Percentiles rank a stretch among this genome's conserved stretches.
These are phyloP conservation scores for Chaetomium sp. DNA, from an alignment of 2,329 filamentous ascomycete genomes.

Conservation along the genomic window DNA sequence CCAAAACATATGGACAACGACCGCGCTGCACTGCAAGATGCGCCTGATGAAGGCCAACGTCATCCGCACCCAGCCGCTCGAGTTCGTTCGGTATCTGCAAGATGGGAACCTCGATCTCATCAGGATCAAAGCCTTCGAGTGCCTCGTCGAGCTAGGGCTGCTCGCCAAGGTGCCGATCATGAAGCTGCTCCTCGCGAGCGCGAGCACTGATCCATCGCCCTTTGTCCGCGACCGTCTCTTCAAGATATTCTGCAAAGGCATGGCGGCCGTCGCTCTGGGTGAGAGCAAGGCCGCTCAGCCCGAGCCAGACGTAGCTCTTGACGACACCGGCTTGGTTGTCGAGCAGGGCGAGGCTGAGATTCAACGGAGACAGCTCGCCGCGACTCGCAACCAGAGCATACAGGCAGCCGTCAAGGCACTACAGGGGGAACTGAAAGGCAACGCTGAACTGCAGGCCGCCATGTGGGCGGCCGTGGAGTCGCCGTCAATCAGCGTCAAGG, in stretches of 20 bases:
- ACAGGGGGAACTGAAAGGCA: slow-evolving; percentile 50
- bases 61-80: slow-evolving; percentile 55
- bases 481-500: slow-evolving; percentile 48
- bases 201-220: slow-evolving; percentile 65
- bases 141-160: slow-evolving; percentile 64
- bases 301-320: slow-evolving; percentile 32
- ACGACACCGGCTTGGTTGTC: slow-evolving; percentile 50
- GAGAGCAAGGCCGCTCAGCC: slow-evolving; percentile 48
- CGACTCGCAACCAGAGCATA: slow-evolving; percentile 53
- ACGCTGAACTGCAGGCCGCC: slow-evolving; percentile 48
- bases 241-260: slow-evolving; percentile 59
- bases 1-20: slow-evolving; percentile 67
- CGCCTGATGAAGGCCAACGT: slow-evolving; percentile 65
- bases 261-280: slow-evolving; percentile 66
- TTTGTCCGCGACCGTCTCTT: slow-evolving; percentile 64
- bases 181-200: slow-evolving; percentile 57
- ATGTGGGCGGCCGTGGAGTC: slow-evolving; percentile 56
- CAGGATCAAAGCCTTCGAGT: slow-evolving; percentile 67
- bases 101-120: slow-evolving; percentile 65
- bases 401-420: slow-evolving; percentile 51
- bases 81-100: slow-evolving; percentile 66
- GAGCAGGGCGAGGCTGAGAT: slow-evolving; percentile 49
- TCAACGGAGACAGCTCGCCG: slow-evolving; percentile 49
- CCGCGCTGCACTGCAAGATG: slow-evolving; percentile 63
- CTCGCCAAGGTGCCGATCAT: slow-evolving; percentile 59